Percentiles rank a stretch among this genome's conserved stretches.
phyloP scores from a whole-genome alignment of 139 green algal genomes.

The Picochlorum sp. region DNA sequence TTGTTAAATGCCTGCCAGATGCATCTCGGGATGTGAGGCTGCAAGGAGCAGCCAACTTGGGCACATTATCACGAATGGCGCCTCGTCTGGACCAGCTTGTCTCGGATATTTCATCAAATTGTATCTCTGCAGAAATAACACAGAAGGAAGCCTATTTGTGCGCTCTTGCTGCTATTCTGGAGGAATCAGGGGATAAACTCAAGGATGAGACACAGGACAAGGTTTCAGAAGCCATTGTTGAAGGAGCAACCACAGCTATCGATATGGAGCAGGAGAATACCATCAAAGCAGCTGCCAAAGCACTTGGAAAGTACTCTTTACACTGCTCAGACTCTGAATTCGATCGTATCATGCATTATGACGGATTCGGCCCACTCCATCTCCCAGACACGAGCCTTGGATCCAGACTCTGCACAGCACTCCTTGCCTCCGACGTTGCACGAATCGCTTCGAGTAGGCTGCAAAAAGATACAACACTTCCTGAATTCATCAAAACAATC shows the following conservation, averaged over 20 bases:
- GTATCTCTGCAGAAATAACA: conserved; percentile 8
- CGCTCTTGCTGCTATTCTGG: conserved; percentile 57
- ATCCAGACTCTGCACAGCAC: conserved; percentile 19
- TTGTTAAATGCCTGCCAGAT: conserved; percentile 93
- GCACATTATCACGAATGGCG: conserved; percentile 58
- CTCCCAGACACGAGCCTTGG: conserved; percentile 1
- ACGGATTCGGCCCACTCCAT: conserved; percentile 24
- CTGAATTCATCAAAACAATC: conserved; percentile 11
- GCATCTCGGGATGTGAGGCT: conserved; percentile 24
- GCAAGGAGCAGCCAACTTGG: conserved; percentile 70
- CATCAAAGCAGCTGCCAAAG: conserved; percentile 13
- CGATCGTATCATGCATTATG: conserved; percentile 23
- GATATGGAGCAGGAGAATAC: conserved; percentile 34
- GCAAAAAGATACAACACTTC: conserved; percentile 18
- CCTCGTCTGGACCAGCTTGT: conserved; percentile 68
- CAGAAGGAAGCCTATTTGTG: conserved; percentile 53
- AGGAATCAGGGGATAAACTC: conserved; percentile 45
- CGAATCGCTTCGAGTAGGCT: conserved; percentile 23
- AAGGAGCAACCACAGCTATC: neutral
- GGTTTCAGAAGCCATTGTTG: conserved; percentile 27
- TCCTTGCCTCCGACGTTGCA: conserved; percentile 25
- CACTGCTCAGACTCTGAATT: conserved; percentile 21
- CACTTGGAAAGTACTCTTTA: conserved; percentile 25
- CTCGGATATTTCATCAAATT: conserved; percentile 22
- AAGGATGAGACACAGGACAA: conserved; percentile 36